A percentile compares a stretch with the other conserved stretches of the same genome.
phyloP scores from a whole-genome alignment of 2,329 filamentous ascomycete genomes.

The Ophiostoma triangulosporum region DNA sequence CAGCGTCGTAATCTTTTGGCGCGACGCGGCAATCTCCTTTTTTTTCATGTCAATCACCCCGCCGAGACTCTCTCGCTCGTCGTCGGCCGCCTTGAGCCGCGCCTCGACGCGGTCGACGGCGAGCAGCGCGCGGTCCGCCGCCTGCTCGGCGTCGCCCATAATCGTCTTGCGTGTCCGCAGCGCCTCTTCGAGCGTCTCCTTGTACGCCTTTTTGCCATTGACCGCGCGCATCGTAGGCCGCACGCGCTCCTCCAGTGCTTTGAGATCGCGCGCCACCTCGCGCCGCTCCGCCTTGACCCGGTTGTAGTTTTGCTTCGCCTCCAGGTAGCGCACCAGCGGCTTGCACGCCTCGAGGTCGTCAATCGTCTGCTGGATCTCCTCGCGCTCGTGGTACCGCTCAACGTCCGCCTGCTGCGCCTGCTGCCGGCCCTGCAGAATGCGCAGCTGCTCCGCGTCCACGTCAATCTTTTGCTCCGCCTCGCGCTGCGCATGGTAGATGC shows the following conservation, averaged over 20 bases:
- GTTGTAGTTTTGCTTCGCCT: slow-evolving; percentile 33
- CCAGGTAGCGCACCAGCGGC: slow-evolving; percentile 51
- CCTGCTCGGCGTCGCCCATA: slow-evolving; percentile 40
- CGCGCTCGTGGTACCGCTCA: slow-evolving; percentile 64
- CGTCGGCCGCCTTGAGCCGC: slow-evolving; percentile 33
- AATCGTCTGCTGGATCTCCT: slow-evolving; percentile 51
- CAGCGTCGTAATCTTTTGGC: slow-evolving; percentile 46
- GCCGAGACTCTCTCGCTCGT: slow-evolving; percentile 37
- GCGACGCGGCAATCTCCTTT: slow-evolving; percentile 35
- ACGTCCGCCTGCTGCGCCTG: slow-evolving; percentile 66
- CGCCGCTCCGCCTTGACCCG: slow-evolving; percentile 43
- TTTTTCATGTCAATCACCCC: slow-evolving; percentile 36
- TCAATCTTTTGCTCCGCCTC: slow-evolving; percentile 43
- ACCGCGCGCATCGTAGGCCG: slow-evolving; percentile 59
- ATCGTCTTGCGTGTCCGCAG: slow-evolving; percentile 40
- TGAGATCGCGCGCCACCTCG: slow-evolving; percentile 33
- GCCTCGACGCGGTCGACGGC: slow-evolving; percentile 27
- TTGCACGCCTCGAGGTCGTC: slow-evolving; percentile 50
- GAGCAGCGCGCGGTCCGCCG: slow-evolving; percentile 30
- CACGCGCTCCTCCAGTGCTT: slow-evolving; percentile 41
- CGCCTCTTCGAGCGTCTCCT: slow-evolving; percentile 38
- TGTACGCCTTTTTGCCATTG: slow-evolving; percentile 57
- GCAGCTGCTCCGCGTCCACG: slow-evolving; percentile 47
- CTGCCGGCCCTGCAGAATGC: slow-evolving; percentile 59
- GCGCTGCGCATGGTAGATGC: slow-evolving; percentile 56